Evolutionary conservation across 148 eudicot genomes (phyloP).

Genomic region (Agrostemma githago): DNA sequence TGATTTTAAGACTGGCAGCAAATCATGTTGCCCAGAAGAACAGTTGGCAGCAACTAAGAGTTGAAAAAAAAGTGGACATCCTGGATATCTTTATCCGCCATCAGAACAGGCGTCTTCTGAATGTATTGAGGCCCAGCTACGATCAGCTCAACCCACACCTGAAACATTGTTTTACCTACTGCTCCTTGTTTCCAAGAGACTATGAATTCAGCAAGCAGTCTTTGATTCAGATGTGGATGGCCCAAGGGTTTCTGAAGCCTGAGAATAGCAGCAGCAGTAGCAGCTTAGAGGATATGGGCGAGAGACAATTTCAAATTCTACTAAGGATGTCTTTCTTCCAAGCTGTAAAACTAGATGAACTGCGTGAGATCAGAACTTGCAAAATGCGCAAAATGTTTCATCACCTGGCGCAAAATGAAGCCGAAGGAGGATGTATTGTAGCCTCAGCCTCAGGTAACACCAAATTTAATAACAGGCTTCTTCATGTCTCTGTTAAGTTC

Average conservation of each 20-base stretch:
- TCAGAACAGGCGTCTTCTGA: not conserved
- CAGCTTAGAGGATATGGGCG: constrained; percentile 26
- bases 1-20: constrained; percentile 13
- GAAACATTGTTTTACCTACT: constrained; percentile 43
- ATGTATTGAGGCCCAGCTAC: constrained; percentile 32
- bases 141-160: constrained; percentile 24
- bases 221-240: constrained; percentile 38
- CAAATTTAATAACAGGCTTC: constrained; percentile 7
- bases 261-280: not conserved
- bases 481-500: constrained; percentile 15
- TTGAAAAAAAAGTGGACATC: not conserved
- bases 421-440: constrained; percentile 14
- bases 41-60: constrained; percentile 14
- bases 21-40: constrained; percentile 4
- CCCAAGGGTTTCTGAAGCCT: constrained; percentile 20
- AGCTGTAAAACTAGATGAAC: constrained; percentile 24
- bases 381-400: constrained; percentile 21
- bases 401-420: constrained; percentile 20
- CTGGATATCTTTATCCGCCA: constrained; percentile 6
- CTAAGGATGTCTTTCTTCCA: constrained; percentile 33
- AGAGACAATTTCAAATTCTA: constrained; percentile 26
- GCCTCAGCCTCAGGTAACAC: constrained; percentile 13
- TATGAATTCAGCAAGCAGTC: constrained; percentile 15
- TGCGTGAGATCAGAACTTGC: constrained; percentile 4
- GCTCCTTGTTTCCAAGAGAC: constrained; percentile 40